A percentile compares a stretch with the other conserved stretches of the same genome.
Conservation (phyloP, 2,329 filamentous ascomycete species). For the Hymenoscyphus fructigenus region DNA sequence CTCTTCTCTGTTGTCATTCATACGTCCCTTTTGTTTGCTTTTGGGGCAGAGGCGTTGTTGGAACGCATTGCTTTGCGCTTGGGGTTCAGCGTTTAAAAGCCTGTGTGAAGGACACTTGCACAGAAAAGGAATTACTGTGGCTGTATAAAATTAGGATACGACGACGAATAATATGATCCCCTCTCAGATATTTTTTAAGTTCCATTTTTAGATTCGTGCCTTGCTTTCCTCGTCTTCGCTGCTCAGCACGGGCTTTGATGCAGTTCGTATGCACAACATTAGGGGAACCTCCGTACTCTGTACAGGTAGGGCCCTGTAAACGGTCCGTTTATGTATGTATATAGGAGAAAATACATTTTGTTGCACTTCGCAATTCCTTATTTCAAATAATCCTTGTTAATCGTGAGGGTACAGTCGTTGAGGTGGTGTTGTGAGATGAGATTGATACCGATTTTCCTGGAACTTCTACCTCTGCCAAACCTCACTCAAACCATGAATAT, state of each 20-base stretch:
- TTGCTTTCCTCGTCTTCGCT: background rate
- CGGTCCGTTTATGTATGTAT: slow-evolving; percentile 1
- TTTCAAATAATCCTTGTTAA: slow-evolving; percentile 20
- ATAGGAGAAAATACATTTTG: slow-evolving; percentile 14
- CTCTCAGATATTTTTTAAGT: slow-evolving; percentile 45
- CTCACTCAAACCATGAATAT: background rate
- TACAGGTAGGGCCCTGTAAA: background rate
- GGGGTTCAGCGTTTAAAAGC: slow-evolving; percentile 28
- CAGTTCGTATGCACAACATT: slow-evolving; percentile 11
- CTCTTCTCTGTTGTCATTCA: slow-evolving; percentile 38
- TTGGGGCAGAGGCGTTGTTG: slow-evolving; percentile 37
- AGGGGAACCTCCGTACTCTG: background rate
- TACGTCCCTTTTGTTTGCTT: slow-evolving; percentile 33
- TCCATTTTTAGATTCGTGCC: slow-evolving; percentile 9
- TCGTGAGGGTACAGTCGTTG: slow-evolving; percentile 14
- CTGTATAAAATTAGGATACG: slow-evolving; percentile 45
- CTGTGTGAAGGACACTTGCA: slow-evolving; percentile 33
- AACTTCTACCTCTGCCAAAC: slow-evolving; percentile 7
- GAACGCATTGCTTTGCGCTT: slow-evolving; percentile 32
- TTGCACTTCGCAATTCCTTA: slow-evolving; percentile 29
- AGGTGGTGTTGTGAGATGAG: slow-evolving; percentile 9
- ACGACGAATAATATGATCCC: slow-evolving; percentile 55
- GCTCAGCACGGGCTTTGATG: slow-evolving; percentile 19
- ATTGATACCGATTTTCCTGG: slow-evolving; percentile 13
- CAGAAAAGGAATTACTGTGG: slow-evolving; percentile 32